A percentile compares a stretch with the other conserved stretches of the same genome.
phyloP scores from a whole-genome alignment of 2,329 filamentous ascomycete genomes.

The Colletotrichum chlorophyti region DNA sequence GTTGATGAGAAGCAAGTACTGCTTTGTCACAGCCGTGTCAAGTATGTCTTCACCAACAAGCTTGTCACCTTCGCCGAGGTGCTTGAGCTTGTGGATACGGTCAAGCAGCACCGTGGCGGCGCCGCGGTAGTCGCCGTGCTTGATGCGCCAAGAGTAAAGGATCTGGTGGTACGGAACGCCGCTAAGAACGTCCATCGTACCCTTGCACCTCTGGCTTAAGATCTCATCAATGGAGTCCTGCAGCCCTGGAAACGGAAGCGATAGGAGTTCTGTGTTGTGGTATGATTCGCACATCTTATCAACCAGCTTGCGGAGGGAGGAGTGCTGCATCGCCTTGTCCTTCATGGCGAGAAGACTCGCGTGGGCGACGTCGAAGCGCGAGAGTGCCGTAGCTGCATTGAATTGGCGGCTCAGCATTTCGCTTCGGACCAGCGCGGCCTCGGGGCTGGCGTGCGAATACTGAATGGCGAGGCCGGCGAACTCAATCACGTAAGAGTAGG shows the following conservation, averaged over 20 bases:
- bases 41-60: constrained; percentile 61
- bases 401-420: constrained; percentile 87
- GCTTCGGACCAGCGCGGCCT: constrained; percentile 55
- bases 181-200: constrained; percentile 68
- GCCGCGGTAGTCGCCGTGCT: constrained; percentile 85
- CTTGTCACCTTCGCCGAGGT: constrained; percentile 64
- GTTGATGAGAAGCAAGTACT: constrained; percentile 93
- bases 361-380: constrained; percentile 84
- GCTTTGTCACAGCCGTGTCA: constrained; percentile 71
- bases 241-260: constrained; percentile 80
- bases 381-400: constrained; percentile 78
- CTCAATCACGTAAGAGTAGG: constrained; percentile 82
- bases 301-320: constrained; percentile 74
- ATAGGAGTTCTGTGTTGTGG: constrained; percentile 71
- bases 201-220: constrained; percentile 74
- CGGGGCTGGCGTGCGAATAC: constrained; percentile 52
- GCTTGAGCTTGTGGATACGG: constrained; percentile 67
- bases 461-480: constrained; percentile 81
- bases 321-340: constrained; percentile 73
- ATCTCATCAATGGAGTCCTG: constrained; percentile 81
- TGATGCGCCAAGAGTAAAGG: constrained; percentile 89
- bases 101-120: constrained; percentile 69
- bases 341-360: constrained; percentile 77
- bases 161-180: constrained; percentile 84
- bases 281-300: constrained; percentile 73